Conservation (phyloP, 371 early-diverging fungal species). For the Mucor piriformis region DNA sequence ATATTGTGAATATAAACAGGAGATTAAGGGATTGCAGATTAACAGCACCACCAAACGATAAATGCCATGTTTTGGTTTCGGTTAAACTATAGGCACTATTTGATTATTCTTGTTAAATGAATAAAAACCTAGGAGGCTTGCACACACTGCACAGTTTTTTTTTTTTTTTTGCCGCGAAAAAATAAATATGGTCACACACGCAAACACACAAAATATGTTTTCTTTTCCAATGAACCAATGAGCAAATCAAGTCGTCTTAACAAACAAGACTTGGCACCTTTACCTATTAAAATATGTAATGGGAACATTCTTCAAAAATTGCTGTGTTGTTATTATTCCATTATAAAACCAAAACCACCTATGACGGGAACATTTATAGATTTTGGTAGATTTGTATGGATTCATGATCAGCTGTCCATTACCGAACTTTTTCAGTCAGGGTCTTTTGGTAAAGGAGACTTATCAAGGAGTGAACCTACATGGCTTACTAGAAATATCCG, state of each 20-base stretch:
- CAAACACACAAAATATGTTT: not conserved
- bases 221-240: not conserved
- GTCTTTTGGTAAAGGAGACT: conserved; percentile 84
- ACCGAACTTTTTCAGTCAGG: conserved; percentile 64
- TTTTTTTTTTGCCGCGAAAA: no score
- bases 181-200: no score
- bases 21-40: not conserved
- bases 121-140: no score
- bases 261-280: not conserved
- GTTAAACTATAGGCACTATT: no score
- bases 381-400: conserved; percentile 53
- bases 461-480: conserved; percentile 82
- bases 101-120: no score
- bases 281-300: conserved; percentile 11
- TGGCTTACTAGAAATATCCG: conserved; percentile 51
- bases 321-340: not conserved
- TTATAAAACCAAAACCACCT: conserved; percentile 3
- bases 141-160: no score
- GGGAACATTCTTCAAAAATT: not conserved
- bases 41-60: no score
- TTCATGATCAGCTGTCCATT: conserved; percentile 34
- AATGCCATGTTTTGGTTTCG: no score
- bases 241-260: not conserved
- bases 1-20: not conserved
- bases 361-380: conserved; percentile 26